Evolutionary conservation across 257 asterid genomes (phyloP).

Genomic region (Fraxinus quadrangulata): DNA sequence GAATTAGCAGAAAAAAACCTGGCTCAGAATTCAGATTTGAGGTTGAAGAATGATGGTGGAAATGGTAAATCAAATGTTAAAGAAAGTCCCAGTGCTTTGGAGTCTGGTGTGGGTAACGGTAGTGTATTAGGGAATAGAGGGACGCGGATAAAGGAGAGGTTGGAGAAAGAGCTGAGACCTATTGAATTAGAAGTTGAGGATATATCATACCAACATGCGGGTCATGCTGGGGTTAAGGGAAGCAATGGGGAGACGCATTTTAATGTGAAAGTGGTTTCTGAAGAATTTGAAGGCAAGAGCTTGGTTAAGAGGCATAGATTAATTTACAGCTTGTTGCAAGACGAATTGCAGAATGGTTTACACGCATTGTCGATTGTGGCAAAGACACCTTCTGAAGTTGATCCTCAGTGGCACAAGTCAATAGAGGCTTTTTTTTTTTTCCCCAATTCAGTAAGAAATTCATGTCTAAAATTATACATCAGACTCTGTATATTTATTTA

Average conservation of each 20-base stretch:
- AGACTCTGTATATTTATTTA: conserved; percentile 15
- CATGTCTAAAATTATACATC: conserved; percentile 9
- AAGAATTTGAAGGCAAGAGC: conserved; percentile 84
- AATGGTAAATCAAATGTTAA: conserved; percentile 27
- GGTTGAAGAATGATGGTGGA: conserved; percentile 27
- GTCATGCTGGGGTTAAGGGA: conserved; percentile 71
- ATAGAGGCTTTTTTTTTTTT: conserved; percentile 27
- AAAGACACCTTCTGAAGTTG: conserved; percentile 68
- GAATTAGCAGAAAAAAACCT: conserved; percentile 12
- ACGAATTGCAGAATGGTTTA: conserved; percentile 71
- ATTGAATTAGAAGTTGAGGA: conserved; percentile 64
- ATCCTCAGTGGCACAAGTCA: conserved; percentile 22
- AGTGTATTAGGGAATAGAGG: conserved; percentile 60
- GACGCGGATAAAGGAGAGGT: conserved; percentile 52
- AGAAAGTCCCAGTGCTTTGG: conserved; percentile 20
- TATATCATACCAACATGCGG: conserved; percentile 84
- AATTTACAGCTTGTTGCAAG: conserved; percentile 72
- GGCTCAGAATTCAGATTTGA: conserved; percentile 29
- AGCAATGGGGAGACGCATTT: conserved; percentile 87
- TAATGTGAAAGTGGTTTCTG: conserved; percentile 70
- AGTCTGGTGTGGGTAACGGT: conserved; percentile 25
- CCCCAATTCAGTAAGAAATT: conserved; percentile 13
- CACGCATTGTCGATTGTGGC: conserved; percentile 80
- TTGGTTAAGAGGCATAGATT: conserved; percentile 88
- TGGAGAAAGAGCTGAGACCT: conserved; percentile 60